Base-by-base conservation (phyloP, 2,329 filamentous ascomycete species). In the Cryphonectria parasitica region DNA sequence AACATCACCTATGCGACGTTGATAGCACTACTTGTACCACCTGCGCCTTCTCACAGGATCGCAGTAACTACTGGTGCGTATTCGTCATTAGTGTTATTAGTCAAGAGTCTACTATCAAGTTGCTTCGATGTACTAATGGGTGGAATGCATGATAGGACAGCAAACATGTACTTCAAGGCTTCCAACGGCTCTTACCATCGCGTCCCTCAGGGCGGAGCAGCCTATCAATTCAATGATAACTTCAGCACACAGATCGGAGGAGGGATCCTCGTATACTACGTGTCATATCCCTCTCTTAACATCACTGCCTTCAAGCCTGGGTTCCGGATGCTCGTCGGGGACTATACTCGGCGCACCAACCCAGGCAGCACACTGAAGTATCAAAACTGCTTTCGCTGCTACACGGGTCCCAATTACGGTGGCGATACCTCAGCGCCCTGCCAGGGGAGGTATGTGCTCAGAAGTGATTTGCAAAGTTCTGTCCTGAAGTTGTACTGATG, bases 311-410 rank as follows among this genome's bases (percentile, higher is more conserved):
- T 83, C 73, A 60, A 69, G 63, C 66, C 89, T 78, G 83, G 83
- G 1, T 85, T 84, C 76, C 79, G 82, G 34, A 84, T 84, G 82
- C 78, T 84, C 62, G 77, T 83, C 64, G 83, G 82, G 43, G 78
- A 83, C 63, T 76, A 78, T 19, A 72, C 76, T 31, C 79, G 78
- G 41, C 75, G 79, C 28, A 28, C 66, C n/a, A 62, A 52, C 22
- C 63, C 63, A 13, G 39, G 54, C 15, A 36, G n/a, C 56, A 52
- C n/a, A n/a, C 28, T 36, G 17, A 68, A 60, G 39, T 52, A 68
- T 22, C 49, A 67, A 43, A 36, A 60, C 25, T 68, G 58, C 19
- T 62, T 28, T 43, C 66, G 66, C 22, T 68, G 58, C 28, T 68
- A 60, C 36, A 58, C 41, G 15, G 66, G 54, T 28, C 54, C 54